Evolutionary conservation across 1,284 basidiomycete genomes (phyloP), one percentile per base, ranked within the genome.

Genomic region (Ustilago curta): DNA sequence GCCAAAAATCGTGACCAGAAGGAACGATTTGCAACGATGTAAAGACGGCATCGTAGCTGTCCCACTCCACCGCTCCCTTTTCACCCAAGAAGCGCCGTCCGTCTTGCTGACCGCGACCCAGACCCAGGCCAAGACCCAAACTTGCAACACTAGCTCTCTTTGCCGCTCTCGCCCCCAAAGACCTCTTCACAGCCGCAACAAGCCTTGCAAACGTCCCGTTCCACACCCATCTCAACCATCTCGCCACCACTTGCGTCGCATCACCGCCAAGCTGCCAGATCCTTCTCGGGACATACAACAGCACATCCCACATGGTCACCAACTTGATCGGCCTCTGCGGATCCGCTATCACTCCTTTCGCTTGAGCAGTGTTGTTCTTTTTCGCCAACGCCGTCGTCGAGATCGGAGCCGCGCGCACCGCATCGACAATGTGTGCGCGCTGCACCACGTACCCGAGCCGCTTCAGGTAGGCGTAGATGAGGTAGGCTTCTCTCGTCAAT

Each of bases 381-480:
- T 50, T 66, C 0, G 55, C 61, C 44, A 58, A 56, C 60, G 50
- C 29, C 9, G 40, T 23, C 5, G 59, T 57, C 0, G 43, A 54
- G n/a, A 61, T 47, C 4, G 59, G 70, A 14, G 70, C 64, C 1
- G 73, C 59, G 9, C 79, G 67, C 1, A 76, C 40, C 1, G 60
- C 59, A 35, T 84, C 83, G 0, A 77, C 62, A 8, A 78, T 52
- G 12, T 19, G 76, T 1, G 91, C 87, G 21, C 95, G 89, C 50
- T 91, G 93, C 7, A 98, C 90, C 3, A 91, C 89, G 85, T 97
- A 99, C 11, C 96, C 96, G 27, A 98, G 87, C 11, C 96, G 90
- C 81, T 92, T 94, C 25, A 98, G 88, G 83, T 96, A 95, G 0
- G 95, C 90, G 81, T 93, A 98, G 18, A 96, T 92, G 88, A 96